Base-by-base conservation (phyloP, 441 rosid genomes). In the Adansonia madagascariensis region DNA sequence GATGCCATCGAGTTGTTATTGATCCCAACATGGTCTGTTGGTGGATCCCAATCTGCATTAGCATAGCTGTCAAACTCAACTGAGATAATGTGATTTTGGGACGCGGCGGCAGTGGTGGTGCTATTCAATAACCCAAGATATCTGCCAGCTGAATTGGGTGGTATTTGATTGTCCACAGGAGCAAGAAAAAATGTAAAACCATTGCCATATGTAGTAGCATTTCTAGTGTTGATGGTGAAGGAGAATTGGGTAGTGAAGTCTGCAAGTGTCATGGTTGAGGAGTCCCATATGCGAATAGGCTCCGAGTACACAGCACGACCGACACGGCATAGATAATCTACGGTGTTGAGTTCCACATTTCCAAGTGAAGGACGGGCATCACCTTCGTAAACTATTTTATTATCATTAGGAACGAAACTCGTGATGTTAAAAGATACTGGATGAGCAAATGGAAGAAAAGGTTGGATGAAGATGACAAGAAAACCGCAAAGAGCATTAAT, bases 131-230 rank as follows among this genome's bases (percentile, higher is more conserved):
- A 20, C 8, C 55, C 39, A 18, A 67, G 71, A 12, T 4, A 67
- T 2, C 35, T 35, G 8, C 77, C 81, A 47, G 74, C 87, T 3
- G 91, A 86, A 76, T 86, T 84, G 3, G 80, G 84, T 4, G 92
- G 91, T 22, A 87, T 80, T 10, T 73, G 80, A 63, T 73, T 78
- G 17, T 78, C 82, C 11, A 74, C 27, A 27, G 85, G 84, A 55
- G 88, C 86, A 24, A 90, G 82, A 55, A 88, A 90, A 83, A 90
- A 88, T 2, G 83, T 79, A n/a, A 90, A 52, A 0, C 90, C 92
- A 27, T 81, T 75, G 12, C 85, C 88, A 61, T 78, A 73, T 0
- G 2, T 0, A 68, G 18, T 1, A 8, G 0, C 27, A 24, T 44
- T 70, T 52, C 47, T 68, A 0, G 80, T 68, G 46, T 86, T 81